Evolutionary conservation across 2,329 filamentous ascomycete species (phyloP).

Genomic region (Fusarium udum): DNA sequence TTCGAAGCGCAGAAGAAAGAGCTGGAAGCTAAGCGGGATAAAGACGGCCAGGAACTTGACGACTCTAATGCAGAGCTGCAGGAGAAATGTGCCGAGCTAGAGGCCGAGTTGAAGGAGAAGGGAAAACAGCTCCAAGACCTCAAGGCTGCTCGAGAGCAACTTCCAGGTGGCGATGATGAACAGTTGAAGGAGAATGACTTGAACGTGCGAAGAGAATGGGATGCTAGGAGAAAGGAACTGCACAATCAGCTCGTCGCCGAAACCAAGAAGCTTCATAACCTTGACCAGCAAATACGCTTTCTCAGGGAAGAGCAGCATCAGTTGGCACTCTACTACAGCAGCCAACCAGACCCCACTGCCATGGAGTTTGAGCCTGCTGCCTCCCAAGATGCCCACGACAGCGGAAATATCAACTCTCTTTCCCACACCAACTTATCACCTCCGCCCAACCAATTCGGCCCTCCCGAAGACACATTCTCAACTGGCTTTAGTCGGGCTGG

Average conservation of each 20-base stretch:
- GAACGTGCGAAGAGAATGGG: constrained; percentile 66
- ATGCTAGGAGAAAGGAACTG: constrained; percentile 61
- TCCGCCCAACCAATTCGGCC: constrained; percentile 51
- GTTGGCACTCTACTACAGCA: constrained; percentile 57
- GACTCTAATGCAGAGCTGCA: constrained; percentile 69
- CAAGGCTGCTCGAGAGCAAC: constrained; percentile 74
- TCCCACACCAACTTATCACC: constrained; percentile 54
- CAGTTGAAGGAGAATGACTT: constrained; percentile 62
- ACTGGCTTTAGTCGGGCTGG: constrained; percentile 64
- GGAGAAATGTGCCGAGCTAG: constrained; percentile 70
- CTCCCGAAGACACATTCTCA: constrained; percentile 56
- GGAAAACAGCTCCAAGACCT: constrained; percentile 76
- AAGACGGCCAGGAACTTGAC: constrained; percentile 61
- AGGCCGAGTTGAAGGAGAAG: constrained; percentile 75
- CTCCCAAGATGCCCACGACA: constrained; percentile 58
- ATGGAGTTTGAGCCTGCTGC: constrained; percentile 59
- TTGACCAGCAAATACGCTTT: constrained; percentile 58
- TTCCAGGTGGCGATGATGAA: constrained; percentile 69
- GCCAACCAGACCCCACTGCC: constrained; percentile 55
- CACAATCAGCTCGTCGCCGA: constrained; percentile 60
- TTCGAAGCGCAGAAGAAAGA: constrained; percentile 64
- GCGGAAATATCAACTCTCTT: constrained; percentile 59
- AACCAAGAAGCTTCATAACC: constrained; percentile 56
- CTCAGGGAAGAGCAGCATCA: constrained; percentile 60
- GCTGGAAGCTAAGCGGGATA: constrained; percentile 61